These are phyloP conservation scores for Vachellia collinsii DNA, from an alignment of 306 rosid species.

Conservation along the genomic window DNA sequence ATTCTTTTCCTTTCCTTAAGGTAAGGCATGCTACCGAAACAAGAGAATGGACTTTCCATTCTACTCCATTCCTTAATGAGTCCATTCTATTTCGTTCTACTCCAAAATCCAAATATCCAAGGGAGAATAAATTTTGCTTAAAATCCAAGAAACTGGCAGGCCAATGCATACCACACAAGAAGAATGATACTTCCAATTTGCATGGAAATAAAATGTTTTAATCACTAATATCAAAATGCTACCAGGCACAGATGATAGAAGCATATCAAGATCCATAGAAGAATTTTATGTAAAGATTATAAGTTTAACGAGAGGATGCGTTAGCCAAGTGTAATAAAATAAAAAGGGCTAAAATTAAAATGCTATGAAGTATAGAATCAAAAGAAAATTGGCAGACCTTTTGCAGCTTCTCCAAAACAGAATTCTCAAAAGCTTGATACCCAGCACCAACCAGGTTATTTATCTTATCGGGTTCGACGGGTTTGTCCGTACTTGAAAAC, in stretches of 20 bases:
- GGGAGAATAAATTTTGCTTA: neutral
- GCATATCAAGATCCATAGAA: neutral
- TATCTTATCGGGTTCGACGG: constrained; percentile 50
- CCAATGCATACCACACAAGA: neutral
- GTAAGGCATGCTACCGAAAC: neutral
- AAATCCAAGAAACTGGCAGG: neutral
- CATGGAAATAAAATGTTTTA: constrained; percentile 10
- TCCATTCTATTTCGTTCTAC: neutral
- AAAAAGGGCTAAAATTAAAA: neutral
- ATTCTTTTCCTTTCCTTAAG: neutral
- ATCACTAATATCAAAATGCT: constrained; percentile 11
- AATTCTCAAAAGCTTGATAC: constrained; percentile 79
- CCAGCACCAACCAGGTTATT: constrained; percentile 74
- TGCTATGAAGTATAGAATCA: neutral
- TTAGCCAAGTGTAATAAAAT: constrained; percentile 1
- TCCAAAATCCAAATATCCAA: neutral
- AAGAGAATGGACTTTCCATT: neutral
- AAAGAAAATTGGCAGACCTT: constrained; percentile 52
- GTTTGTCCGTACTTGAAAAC: constrained; percentile 45
- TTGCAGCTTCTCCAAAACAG: constrained; percentile 76
- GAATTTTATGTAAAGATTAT: neutral
- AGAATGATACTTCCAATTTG: constrained; percentile 16
- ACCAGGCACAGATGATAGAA: neutral
- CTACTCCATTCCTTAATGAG: neutral
- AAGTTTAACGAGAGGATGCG: neutral